These are phyloP conservation scores for Cryptococcus sp. DNA, from an alignment of 1,284 basidiomycete species.

Conservation along the genomic window DNA sequence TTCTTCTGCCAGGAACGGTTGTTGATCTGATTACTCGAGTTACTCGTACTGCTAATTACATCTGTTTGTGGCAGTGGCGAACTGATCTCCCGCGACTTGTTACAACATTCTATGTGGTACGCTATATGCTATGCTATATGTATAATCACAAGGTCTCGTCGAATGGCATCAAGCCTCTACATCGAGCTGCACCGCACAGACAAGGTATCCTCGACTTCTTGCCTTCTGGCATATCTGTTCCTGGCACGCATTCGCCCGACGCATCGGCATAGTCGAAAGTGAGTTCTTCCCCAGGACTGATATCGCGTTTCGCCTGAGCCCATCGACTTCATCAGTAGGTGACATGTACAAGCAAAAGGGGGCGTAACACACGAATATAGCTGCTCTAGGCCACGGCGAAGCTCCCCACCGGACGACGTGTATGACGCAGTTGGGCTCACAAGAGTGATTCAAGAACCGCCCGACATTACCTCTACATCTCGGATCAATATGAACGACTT, in stretches of 20 bases:
- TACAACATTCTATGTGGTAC: not conserved
- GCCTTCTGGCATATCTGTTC: not conserved
- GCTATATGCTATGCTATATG: not conserved
- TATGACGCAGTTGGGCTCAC: slow-evolving; percentile 38
- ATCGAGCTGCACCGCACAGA: slow-evolving; percentile 23
- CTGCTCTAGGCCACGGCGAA: slow-evolving; percentile 27
- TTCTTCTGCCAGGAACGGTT: not conserved
- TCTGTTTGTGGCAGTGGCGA: not conserved
- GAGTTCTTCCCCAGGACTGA: slow-evolving; percentile 31
- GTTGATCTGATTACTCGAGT: not conserved
- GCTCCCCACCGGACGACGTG: slow-evolving; percentile 34
- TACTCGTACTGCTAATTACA: no score
- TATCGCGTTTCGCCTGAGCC: slow-evolving; percentile 22
- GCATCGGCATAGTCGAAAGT: slow-evolving; percentile 42
- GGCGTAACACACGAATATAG: slow-evolving; percentile 36
- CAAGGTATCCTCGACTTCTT: slow-evolving; percentile 18
- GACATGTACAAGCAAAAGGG: not conserved
- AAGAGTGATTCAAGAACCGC: slow-evolving; percentile 40
- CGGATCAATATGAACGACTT: slow-evolving; percentile 35
- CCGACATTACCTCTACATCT: slow-evolving; percentile 33
- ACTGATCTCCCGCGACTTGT: not conserved
- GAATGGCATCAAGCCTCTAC: slow-evolving; percentile 41
- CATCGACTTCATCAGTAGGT: not conserved
- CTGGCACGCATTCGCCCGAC: slow-evolving; percentile 18
- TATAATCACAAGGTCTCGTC: slow-evolving; percentile 30